Conservation (phyloP, 225 moss, liverwort and hornwort genomes). For the Rhytidiadelphus loreus region DNA sequence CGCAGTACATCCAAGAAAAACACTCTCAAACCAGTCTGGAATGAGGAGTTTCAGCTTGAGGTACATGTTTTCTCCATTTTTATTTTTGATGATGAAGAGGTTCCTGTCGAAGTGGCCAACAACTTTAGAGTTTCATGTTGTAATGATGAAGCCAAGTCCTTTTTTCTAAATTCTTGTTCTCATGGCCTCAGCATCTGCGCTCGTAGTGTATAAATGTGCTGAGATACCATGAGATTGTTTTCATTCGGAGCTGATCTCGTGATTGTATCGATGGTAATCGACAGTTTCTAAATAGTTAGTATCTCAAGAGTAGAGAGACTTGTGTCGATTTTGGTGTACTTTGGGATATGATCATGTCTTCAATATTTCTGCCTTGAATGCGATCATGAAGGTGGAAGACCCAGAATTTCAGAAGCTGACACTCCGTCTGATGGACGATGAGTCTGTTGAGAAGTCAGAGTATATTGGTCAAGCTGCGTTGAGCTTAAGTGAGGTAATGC, state of each 20-base stretch:
- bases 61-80: slow-evolving; percentile 4
- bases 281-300: neutral
- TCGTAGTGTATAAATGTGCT: neutral
- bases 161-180: neutral
- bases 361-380: neutral
- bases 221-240: neutral
- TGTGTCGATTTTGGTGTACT: neutral
- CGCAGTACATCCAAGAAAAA: slow-evolving; percentile 47
- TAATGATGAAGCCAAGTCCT: neutral
- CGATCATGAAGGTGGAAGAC: slow-evolving; percentile 65
- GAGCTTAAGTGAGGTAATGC: slow-evolving; percentile 26
- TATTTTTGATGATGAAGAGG: neutral
- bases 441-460: slow-evolving; percentile 57
- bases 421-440: slow-evolving; percentile 86
- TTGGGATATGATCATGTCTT: neutral
- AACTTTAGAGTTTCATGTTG: neutral
- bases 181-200: neutral
- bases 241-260: neutral
- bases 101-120: neutral
- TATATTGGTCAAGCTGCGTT: slow-evolving; percentile 54
- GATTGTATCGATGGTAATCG: neutral
- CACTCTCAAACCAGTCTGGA: slow-evolving; percentile 63
- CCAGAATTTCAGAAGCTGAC: slow-evolving; percentile 42
- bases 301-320: neutral
- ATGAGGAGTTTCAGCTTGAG: slow-evolving; percentile 65